Evolutionary conservation across 768 basidiomycete genomes (phyloP).

Genomic region (Plicaturopsis crispa): DNA sequence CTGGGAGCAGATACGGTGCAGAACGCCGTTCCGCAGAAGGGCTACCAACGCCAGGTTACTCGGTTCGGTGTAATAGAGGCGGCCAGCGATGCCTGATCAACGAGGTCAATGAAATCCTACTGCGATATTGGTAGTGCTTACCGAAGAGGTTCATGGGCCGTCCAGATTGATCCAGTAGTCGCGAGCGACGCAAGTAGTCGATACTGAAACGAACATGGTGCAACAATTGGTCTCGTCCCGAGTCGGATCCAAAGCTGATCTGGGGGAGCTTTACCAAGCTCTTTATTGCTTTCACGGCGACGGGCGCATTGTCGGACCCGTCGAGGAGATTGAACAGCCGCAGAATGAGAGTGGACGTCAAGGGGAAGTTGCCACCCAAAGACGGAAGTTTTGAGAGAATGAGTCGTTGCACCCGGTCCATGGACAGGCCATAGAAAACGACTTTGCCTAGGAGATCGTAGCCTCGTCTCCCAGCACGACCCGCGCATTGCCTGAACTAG

Average conservation of each 20-base stretch:
- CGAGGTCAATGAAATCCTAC: no score
- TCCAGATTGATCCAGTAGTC: constrained; percentile 46
- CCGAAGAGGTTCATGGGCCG: constrained; percentile 51
- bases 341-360: constrained; percentile 58
- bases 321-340: constrained; percentile 59
- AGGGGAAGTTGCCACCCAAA: constrained; percentile 55
- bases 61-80: constrained; percentile 48
- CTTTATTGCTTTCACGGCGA: constrained; percentile 41
- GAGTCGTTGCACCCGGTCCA: constrained; percentile 57
- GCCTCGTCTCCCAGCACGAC: constrained; percentile 66
- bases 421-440: constrained; percentile 61
- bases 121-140: no score
- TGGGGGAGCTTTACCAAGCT: constrained; percentile 51
- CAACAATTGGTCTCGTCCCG: constrained; percentile 47
- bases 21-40: constrained; percentile 46
- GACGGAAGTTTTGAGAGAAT: constrained; percentile 56
- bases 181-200: constrained; percentile 56
- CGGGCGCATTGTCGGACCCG: constrained; percentile 44
- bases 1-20: constrained; percentile 50
- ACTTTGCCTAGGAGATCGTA: constrained; percentile 66
- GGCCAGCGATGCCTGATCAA: not conserved
- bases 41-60: constrained; percentile 60
- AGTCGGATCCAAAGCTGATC: constrained; percentile 47
- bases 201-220: constrained; percentile 67
- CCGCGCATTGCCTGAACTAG: constrained; percentile 68